Percentiles rank a stretch among this genome's conserved stretches.
These are phyloP conservation scores for Ceratocystis harringtonii DNA, from an alignment of 2,329 filamentous ascomycete species.

Conservation along the genomic window DNA sequence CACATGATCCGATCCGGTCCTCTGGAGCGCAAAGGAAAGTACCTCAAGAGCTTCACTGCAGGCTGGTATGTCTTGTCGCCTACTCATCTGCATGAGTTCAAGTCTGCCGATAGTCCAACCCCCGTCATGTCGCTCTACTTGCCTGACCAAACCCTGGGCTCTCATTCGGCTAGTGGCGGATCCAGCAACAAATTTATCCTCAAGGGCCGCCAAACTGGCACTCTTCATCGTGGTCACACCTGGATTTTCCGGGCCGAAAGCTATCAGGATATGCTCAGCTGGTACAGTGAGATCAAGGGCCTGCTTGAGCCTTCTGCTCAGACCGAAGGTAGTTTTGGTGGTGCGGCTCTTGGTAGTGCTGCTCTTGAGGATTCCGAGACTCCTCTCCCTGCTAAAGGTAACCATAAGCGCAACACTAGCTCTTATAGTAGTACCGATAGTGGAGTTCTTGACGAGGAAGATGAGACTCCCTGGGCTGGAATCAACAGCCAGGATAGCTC, in stretches of 20 bases:
- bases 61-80: conserved; percentile 96
- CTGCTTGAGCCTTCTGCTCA: conserved; percentile 46
- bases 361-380: neutral
- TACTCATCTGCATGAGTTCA: conserved; percentile 96
- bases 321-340: neutral
- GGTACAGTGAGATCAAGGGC: conserved; percentile 84
- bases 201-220: conserved; percentile 84
- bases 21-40: conserved; percentile 96
- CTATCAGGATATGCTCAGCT: conserved; percentile 91
- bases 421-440: conserved; percentile 53
- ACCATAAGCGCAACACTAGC: neutral
- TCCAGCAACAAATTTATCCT: conserved; percentile 96
- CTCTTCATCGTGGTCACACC: conserved; percentile 70
- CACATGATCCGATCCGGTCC: conserved; percentile 78
- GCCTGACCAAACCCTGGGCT: conserved; percentile 87
- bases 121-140: conserved; percentile 95
- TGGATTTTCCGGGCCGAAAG: conserved; percentile 59
- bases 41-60: conserved; percentile 90
- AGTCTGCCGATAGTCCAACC: conserved; percentile 82
- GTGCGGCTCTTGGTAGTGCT: neutral
- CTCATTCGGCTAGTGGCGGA: conserved; percentile 66
- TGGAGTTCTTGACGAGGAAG: conserved; percentile 56
- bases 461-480: conserved; percentile 27
- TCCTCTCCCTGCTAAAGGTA: neutral
- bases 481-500: neutral